Evolutionary conservation across 306 rosid species (phyloP).

Genomic region (Castanea sativa): DNA sequence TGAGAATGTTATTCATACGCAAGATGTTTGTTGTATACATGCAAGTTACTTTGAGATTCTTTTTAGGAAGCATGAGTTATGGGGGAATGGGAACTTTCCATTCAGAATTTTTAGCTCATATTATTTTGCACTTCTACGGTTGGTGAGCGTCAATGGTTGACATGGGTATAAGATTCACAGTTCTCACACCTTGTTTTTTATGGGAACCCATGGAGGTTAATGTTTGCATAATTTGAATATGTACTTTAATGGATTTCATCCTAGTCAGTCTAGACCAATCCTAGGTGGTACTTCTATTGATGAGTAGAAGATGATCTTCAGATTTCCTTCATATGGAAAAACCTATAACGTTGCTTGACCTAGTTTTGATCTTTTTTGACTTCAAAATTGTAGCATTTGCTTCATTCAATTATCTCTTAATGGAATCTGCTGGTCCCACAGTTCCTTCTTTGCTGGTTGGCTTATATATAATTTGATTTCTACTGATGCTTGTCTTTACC

Average conservation of each 20-base stretch:
- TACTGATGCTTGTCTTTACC: slow-evolving; percentile 14
- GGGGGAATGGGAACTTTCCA: neutral
- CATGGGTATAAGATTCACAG: neutral
- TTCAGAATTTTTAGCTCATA: neutral
- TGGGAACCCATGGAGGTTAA: neutral
- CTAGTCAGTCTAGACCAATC: neutral
- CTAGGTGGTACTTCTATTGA: neutral
- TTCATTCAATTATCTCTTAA: neutral
- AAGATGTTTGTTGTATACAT: neutral
- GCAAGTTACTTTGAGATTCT: no score
- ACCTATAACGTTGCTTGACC: no score
- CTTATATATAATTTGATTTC: slow-evolving; percentile 12
- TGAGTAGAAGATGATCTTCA: neutral
- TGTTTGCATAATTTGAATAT: neutral
- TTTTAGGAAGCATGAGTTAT: no score
- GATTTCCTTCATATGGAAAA: neutral
- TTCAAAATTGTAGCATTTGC: no score
- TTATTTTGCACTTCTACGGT: neutral
- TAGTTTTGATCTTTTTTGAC: no score
- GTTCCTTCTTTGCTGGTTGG: slow-evolving; percentile 3
- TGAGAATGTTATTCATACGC: neutral
- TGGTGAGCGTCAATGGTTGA: neutral
- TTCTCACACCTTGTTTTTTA: neutral
- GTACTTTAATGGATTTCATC: neutral
- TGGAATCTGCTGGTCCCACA: slow-evolving; percentile 6